Base-by-base conservation (phyloP, 73 alveolate species). In the Durusdinium trenchii region DNA sequence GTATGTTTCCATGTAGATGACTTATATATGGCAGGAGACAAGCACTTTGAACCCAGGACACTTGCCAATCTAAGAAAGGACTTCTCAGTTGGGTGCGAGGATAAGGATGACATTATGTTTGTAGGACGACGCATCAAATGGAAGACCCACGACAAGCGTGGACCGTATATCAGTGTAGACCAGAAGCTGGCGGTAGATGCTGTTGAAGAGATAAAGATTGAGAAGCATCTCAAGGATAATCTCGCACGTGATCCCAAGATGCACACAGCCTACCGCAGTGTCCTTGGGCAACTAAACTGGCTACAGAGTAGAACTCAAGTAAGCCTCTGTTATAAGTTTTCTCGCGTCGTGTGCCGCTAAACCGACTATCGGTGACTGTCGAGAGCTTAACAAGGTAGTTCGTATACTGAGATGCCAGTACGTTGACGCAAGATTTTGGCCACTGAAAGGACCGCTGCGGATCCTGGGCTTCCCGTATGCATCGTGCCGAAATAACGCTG, bases 261-360 rank as follows among this genome's bases (percentile, higher is more conserved):
- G 42, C 95, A 86, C 61, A 86, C 95, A 1, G 95, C 78, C 20
- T 57, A 52, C 73, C 30, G 95, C 2, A 30, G 57, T 0, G 61
- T 86, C 43, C 40, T 86, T 1, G 95, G 95, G 46, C 78, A 86
- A 6, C n/a, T 86, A 0, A 86, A 86, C 10, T 86, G 95, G 95
- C 61, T 86, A 0, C 95, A 86, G 81, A 38, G 62, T 18, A 51
- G 82, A 30, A 86, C 95, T 2, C 95, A 86, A 60, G 54, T 23
- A 10, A 79, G n/a, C 0, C 28, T 60, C 2, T n/a, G 62, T 3
- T 86, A 86, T 61, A 38, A 40, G 57, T 86, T 86, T 35, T 54
- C 82, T 0, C 36, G 95, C 95, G 0, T 54, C 82, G 3, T 38
- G n/a, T 0, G 78, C 95, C 0, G 32, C 95, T 9, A 38, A 9